Evolutionary conservation across 257 asterid genomes (phyloP), one percentile per base, ranked within the genome.

Genomic region (Capsicum chinense): DNA sequence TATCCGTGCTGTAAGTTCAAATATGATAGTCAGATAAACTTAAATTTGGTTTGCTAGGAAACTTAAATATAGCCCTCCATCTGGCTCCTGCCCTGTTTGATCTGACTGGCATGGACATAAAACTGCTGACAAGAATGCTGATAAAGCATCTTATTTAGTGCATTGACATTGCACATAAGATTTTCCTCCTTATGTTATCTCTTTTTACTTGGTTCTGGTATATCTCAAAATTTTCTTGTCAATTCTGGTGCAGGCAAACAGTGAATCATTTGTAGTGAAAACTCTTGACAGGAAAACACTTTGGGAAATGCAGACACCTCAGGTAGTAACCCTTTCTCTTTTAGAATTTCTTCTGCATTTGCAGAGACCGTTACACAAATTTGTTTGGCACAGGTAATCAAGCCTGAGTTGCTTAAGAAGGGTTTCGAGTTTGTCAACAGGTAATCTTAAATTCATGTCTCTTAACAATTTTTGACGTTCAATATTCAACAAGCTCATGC

Each of bases 231-330:
- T 33, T 21, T 71, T 33, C 42, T 74, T 74, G 13, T 5, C 59
- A 64, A 83, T 57, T 83, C 6, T 9, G 83, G 56, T 78, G 88
- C 90, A 96, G 99, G 99, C 98, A 66, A 92, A 95, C 87, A 86
- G 89, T 67, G 95, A 94, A 60, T 93, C 92, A 12, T 96, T 92
- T 70, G 99, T 96, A 81, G 95, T 93, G 62, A 93, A 83, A 86
- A 96, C 99, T 80, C 90, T 96, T 78, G 97, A 96, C 90, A 88
- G 99, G 85, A 93, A 93, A 89, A 94, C 97, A 0, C 94, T 94
- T 39, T 96, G 99, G 99, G 99, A 96, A 89, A 96, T 96, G 98
- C 99, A 96, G 85, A 96, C 99, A 35, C 99, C 99, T 35, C 99
- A 96, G 98, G 99, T 96, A 81, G 64, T 83, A 71, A 52, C 19